phyloP scores from a whole-genome alignment of 75 land plant species.

The Larix kaempferi region DNA sequence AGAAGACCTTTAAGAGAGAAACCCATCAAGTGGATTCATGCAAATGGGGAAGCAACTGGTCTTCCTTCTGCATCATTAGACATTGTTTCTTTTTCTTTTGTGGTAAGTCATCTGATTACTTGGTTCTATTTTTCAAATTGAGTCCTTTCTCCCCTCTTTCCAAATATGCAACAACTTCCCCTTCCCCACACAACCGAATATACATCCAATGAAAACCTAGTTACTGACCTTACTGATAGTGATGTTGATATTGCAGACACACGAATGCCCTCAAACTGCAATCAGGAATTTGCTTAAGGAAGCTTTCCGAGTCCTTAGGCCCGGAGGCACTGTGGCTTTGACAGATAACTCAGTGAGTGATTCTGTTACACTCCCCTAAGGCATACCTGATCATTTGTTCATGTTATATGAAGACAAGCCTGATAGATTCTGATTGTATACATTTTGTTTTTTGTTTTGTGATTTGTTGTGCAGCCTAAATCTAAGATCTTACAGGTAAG shows the following conservation, averaged over 20 bases:
- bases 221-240: neutral
- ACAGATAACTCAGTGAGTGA: constrained; percentile 75
- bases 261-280: constrained; percentile 86
- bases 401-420: neutral
- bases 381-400: neutral
- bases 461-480: constrained; percentile 44
- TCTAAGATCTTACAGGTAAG: constrained; percentile 86
- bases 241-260: constrained; percentile 43
- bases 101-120: constrained; percentile 45
- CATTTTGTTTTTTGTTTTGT: neutral
- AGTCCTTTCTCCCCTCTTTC: neutral
- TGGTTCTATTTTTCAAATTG: neutral
- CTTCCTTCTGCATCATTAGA: constrained; percentile 76
- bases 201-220: too few species aligned
- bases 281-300: constrained; percentile 57
- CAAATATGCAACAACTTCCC: too few species aligned
- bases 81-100: constrained; percentile 70
- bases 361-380: neutral
- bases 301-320: constrained; percentile 68
- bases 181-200: too few species aligned
- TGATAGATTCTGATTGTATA: neutral
- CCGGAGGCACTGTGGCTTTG: constrained; percentile 83
- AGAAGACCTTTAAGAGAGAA: constrained; percentile 24
- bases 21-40: constrained; percentile 80
- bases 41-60: constrained; percentile 82